Conservation (phyloP, 1,284 basidiomycete genomes). For the Boletus calvinii region DNA sequence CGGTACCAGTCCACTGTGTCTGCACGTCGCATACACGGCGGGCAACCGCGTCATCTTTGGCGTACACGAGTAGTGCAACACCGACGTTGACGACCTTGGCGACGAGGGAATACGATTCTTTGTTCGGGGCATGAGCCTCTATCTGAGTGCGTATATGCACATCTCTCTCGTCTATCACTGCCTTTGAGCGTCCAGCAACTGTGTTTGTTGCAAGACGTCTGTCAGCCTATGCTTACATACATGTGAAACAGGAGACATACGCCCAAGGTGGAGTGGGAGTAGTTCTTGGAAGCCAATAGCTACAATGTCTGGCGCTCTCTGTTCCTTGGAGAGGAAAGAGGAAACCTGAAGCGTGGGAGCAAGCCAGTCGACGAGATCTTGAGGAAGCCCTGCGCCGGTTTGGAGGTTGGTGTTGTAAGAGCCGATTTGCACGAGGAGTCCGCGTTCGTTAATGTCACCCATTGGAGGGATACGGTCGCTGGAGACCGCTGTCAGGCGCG, state of each 20-base stretch:
- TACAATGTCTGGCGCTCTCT: constrained; percentile 74
- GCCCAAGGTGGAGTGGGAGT: constrained; percentile 76
- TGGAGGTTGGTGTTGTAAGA: constrained; percentile 59
- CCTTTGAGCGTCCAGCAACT: constrained; percentile 64
- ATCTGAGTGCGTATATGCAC: constrained; percentile 68
- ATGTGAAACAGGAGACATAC: constrained; percentile 44
- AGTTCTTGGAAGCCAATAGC: constrained; percentile 91
- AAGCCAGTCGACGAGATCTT: constrained; percentile 83
- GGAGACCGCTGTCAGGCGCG: background rate
- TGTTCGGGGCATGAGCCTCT: constrained; percentile 63
- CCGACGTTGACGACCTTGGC: constrained; percentile 78
- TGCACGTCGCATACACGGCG: constrained; percentile 64
- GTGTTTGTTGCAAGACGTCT: background rate
- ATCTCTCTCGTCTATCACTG: constrained; percentile 61
- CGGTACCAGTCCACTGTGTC: constrained; percentile 74
- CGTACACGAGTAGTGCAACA: constrained; percentile 80
- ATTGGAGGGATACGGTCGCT: constrained; percentile 10
- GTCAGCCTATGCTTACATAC: constrained; percentile 13
- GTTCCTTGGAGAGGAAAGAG: constrained; percentile 59
- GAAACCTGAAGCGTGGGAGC: constrained; percentile 76
- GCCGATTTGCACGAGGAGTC: constrained; percentile 12
- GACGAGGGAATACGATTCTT: constrained; percentile 69
- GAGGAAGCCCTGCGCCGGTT: constrained; percentile 65
- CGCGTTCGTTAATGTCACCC: background rate
- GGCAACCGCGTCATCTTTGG: constrained; percentile 65